Percentiles rank a stretch among this genome's conserved stretches.
phyloP scores from a whole-genome alignment of 352 stramenopile genomes.

The Phytophthora cactorum region DNA sequence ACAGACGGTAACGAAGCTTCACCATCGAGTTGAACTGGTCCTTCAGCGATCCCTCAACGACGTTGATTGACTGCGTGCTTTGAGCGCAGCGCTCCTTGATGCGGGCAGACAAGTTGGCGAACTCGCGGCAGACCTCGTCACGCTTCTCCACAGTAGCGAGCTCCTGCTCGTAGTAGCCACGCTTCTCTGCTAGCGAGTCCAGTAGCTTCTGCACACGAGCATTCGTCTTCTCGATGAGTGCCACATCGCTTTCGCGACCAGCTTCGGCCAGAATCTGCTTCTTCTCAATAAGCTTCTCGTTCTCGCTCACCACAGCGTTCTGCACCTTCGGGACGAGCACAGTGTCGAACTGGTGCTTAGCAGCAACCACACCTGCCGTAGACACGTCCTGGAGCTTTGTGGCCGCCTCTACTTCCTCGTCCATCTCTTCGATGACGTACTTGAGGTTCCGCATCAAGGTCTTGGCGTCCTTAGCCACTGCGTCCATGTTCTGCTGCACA shows the following conservation, averaged over 20 bases:
- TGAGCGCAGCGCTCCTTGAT: constrained; percentile 80
- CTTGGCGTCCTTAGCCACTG: constrained; percentile 89
- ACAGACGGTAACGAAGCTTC: constrained; percentile 68
- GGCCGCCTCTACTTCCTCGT: constrained; percentile 83
- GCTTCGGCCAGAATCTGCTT: constrained; percentile 69
- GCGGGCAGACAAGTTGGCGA: constrained; percentile 70
- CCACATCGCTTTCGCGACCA: constrained; percentile 61
- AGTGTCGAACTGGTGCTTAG: constrained; percentile 73
- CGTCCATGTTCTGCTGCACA: constrained; percentile 73
- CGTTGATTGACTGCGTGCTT: constrained; percentile 84
- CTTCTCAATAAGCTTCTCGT: constrained; percentile 86
- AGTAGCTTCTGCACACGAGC: constrained; percentile 72
- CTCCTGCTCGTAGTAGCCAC: constrained; percentile 76
- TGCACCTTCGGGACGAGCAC: constrained; percentile 80
- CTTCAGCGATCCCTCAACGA: constrained; percentile 70
- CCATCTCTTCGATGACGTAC: constrained; percentile 90
- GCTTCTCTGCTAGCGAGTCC: constrained; percentile 75
- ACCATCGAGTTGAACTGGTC: constrained; percentile 87
- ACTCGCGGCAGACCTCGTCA: constrained; percentile 78
- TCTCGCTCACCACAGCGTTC: constrained; percentile 68
- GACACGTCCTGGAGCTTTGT: constrained; percentile 78
- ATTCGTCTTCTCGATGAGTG: constrained; percentile 78
- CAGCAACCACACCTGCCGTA: constrained; percentile 67
- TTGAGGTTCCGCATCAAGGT: constrained; percentile 87
- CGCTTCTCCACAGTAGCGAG: constrained; percentile 78